These are phyloP conservation scores for Cyamopsis tetragonoloba DNA, from an alignment of 306 rosid species.

Conservation along the genomic window DNA sequence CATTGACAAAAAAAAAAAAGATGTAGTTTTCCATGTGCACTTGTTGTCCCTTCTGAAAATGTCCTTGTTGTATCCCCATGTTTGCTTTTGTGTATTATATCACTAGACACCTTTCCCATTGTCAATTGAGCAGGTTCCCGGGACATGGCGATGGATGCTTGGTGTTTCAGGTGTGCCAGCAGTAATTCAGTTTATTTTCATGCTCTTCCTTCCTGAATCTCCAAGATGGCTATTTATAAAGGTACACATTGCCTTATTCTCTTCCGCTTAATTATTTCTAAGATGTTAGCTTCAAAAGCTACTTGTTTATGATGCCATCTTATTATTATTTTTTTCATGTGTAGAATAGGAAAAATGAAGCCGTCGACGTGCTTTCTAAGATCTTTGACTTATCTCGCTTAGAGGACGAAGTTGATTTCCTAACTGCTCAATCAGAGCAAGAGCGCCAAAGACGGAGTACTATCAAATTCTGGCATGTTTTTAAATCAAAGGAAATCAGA, in stretches of 20 bases:
- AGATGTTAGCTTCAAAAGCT: slow-evolving; percentile 1
- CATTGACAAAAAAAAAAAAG: neutral
- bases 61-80: neutral
- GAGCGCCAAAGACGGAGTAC: slow-evolving; percentile 54
- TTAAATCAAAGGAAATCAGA: slow-evolving; percentile 66
- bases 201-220: slow-evolving; percentile 89
- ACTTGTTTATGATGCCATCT: neutral
- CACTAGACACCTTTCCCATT: slow-evolving; percentile 1
- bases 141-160: slow-evolving; percentile 99
- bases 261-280: neutral
- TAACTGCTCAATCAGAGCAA: slow-evolving; percentile 63
- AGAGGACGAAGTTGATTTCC: slow-evolving; percentile 77
- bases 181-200: slow-evolving; percentile 60
- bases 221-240: slow-evolving; percentile 89
- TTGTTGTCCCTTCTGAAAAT: neutral
- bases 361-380: slow-evolving; percentile 64
- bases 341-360: slow-evolving; percentile 63
- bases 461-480: slow-evolving; percentile 58
- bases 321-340: slow-evolving; percentile 13
- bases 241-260: slow-evolving; percentile 31
- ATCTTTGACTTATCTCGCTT: slow-evolving; percentile 65
- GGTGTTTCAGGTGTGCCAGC: slow-evolving; percentile 89
- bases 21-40: neutral
- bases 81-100: neutral
- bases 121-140: slow-evolving; percentile 60